These are phyloP conservation scores for Fusarium algeriense DNA, from an alignment of 2,329 filamentous ascomycete species.

Conservation along the genomic window DNA sequence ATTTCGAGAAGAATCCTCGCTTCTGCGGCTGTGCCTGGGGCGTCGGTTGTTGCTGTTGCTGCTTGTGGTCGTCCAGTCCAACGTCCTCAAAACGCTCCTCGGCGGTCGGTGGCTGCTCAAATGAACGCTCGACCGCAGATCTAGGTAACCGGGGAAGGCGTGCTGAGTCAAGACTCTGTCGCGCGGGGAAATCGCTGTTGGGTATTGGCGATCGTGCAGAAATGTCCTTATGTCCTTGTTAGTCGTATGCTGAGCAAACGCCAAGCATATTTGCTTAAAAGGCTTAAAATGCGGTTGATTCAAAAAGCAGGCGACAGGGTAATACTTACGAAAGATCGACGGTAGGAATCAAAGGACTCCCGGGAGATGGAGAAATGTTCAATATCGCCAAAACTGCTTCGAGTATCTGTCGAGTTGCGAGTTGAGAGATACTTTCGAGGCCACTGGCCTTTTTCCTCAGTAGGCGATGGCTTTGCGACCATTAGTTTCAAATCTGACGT, in stretches of 20 bases:
- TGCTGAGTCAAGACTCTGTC: constrained; percentile 85
- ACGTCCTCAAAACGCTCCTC: constrained; percentile 93
- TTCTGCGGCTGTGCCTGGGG: constrained; percentile 55
- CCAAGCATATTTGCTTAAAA: neutral
- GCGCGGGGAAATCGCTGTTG: constrained; percentile 69
- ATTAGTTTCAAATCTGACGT: constrained; percentile 18
- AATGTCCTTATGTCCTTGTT: constrained; percentile 75
- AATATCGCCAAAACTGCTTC: constrained; percentile 79
- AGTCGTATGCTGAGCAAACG: constrained; percentile 25
- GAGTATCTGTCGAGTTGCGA: constrained; percentile 66
- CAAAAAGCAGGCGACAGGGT: neutral
- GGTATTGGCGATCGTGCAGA: constrained; percentile 84
- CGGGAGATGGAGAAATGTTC: constrained; percentile 96
- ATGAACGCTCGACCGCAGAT: constrained; percentile 69
- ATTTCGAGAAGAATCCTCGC: constrained; percentile 80
- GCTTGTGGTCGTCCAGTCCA: constrained; percentile 81
- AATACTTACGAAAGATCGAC: constrained; percentile 87
- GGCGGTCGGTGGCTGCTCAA: constrained; percentile 73
- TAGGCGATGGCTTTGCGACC: constrained; percentile 79
- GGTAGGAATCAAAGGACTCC: constrained; percentile 97
- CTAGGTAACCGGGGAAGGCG: constrained; percentile 72
- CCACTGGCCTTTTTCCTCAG: constrained; percentile 88
- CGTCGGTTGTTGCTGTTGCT: constrained; percentile 28
- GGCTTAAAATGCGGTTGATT: neutral
- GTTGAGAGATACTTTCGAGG: constrained; percentile 65